Conservation (phyloP, 768 basidiomycete genomes). For the Phlegmacium glaucopus region DNA sequence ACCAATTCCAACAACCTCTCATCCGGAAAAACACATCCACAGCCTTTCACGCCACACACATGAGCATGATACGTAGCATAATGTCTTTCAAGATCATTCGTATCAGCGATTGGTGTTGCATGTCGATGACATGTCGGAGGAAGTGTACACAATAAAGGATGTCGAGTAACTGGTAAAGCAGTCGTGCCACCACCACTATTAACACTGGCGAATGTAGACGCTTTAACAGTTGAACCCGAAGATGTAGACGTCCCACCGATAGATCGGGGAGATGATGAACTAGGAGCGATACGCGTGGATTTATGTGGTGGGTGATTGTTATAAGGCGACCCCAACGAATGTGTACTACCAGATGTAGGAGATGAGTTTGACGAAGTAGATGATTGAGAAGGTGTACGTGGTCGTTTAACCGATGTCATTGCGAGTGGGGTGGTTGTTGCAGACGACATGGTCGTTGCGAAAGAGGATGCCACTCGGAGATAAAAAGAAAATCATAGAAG, state of each 20-base stretch:
- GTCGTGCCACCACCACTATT: conserved; percentile 2
- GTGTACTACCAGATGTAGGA: not conserved
- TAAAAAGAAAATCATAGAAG: no score
- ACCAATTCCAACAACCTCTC: conserved; percentile 76
- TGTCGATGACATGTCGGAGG: conserved; percentile 78
- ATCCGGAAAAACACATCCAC: conserved; percentile 85
- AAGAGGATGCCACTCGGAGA: no score
- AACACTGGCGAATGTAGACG: conserved; percentile 1
- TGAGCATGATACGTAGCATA: conserved; percentile 84
- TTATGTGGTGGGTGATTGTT: conserved; percentile 21
- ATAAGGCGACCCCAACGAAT: not conserved
- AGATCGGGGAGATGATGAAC: not conserved
- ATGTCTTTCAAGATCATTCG: conserved; percentile 75
- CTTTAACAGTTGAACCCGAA: conserved; percentile 2
- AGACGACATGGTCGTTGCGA: not conserved
- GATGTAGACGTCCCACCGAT: not conserved
- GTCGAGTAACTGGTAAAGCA: conserved; percentile 4
- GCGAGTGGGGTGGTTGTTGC: not conserved
- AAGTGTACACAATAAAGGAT: conserved; percentile 61
- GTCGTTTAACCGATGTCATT: conserved; percentile 29
- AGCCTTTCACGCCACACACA: conserved; percentile 67
- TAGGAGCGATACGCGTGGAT: conserved; percentile 24
- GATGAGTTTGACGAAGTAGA: conserved; percentile 29
- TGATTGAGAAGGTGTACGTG: conserved; percentile 34
- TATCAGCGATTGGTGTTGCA: conserved; percentile 61